Conservation (phyloP, 768 basidiomycete genomes). For the Paxillus ammoniavirescens region DNA sequence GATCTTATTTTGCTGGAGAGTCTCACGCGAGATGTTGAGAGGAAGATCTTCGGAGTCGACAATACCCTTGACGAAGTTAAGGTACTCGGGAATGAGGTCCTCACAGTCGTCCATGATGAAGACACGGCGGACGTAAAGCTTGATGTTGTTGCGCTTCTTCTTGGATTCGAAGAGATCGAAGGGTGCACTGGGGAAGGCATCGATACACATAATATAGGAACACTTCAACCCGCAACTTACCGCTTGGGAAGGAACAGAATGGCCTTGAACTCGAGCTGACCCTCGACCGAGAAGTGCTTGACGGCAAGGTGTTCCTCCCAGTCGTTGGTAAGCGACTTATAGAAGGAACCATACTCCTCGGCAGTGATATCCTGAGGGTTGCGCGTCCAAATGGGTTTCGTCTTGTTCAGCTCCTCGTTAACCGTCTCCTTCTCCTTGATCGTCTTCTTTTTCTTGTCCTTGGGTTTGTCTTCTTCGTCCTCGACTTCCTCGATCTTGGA, state of each 20-base stretch:
- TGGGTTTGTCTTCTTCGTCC: constrained; percentile 79
- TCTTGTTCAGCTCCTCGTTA: constrained; percentile 99
- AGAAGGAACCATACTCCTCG: constrained; percentile 95
- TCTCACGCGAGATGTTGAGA: constrained; percentile 99
- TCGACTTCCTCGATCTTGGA: constrained; percentile 82
- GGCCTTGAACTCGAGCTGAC: constrained; percentile 99
- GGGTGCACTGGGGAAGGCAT: constrained; percentile 63
- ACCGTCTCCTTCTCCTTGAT: constrained; percentile 84
- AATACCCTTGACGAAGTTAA: constrained; percentile 99
- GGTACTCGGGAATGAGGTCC: constrained; percentile 98
- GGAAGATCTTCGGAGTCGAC: constrained; percentile 99
- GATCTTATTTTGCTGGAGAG: constrained; percentile 99
- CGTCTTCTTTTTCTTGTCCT: constrained; percentile 93
- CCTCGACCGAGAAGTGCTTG: constrained; percentile 99
- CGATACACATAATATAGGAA: background rate
- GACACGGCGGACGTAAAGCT: constrained; percentile 99
- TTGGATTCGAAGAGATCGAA: constrained; percentile 99
- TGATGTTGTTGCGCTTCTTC: constrained; percentile 99
- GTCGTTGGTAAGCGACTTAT: constrained; percentile 99
- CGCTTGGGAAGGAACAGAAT: constrained; percentile 97
- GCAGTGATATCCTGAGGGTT: constrained; percentile 91
- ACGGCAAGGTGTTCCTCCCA: constrained; percentile 99
- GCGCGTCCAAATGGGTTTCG: constrained; percentile 99
- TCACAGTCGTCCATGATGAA: constrained; percentile 99
- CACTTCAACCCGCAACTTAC: constrained; percentile 39